These are phyloP conservation scores for Rhodotorula sp. DNA, from an alignment of 1,284 basidiomycete genomes.

Conservation along the genomic window DNA sequence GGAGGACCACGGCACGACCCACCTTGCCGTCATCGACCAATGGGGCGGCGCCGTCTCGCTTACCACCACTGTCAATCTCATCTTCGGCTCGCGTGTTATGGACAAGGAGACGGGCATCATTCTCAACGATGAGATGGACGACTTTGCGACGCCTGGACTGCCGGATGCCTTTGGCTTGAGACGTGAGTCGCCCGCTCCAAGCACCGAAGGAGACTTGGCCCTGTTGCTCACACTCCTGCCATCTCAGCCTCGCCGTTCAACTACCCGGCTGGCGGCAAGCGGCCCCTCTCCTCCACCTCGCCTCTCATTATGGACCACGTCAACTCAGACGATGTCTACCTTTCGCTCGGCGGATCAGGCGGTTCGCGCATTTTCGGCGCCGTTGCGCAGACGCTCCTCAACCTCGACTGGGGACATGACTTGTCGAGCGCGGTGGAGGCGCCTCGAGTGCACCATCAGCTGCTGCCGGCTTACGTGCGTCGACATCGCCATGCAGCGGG, in stretches of 20 bases:
- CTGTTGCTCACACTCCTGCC: background rate
- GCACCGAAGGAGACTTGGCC: background rate
- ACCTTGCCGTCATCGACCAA: conserved; percentile 74
- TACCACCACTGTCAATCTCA: conserved; percentile 82
- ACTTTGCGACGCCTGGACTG: conserved; percentile 77
- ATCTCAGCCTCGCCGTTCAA: conserved; percentile 57
- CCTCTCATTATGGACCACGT: conserved; percentile 71
- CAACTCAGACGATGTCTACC: conserved; percentile 61
- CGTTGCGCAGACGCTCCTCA: conserved; percentile 76
- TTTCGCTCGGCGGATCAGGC: conserved; percentile 79
- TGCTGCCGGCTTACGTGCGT: conserved; percentile 62
- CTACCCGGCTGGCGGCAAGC: conserved; percentile 73
- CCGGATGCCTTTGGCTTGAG: conserved; percentile 76
- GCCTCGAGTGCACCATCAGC: conserved; percentile 87
- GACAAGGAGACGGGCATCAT: conserved; percentile 82
- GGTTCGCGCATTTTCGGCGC: conserved; percentile 81
- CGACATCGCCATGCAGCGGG: background rate
- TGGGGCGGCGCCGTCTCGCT: conserved; percentile 80
- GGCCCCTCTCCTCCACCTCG: conserved; percentile 77
- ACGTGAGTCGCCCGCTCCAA: conserved; percentile 13
- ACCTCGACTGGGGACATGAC: conserved; percentile 78
- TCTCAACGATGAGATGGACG: conserved; percentile 74
- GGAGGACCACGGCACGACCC: conserved; percentile 84
- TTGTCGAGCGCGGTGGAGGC: conserved; percentile 75
- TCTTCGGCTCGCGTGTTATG: conserved; percentile 80